Evolutionary conservation across 2,329 filamentous ascomycete species (phyloP).

Genomic region (Cryphonectria carpinicola): DNA sequence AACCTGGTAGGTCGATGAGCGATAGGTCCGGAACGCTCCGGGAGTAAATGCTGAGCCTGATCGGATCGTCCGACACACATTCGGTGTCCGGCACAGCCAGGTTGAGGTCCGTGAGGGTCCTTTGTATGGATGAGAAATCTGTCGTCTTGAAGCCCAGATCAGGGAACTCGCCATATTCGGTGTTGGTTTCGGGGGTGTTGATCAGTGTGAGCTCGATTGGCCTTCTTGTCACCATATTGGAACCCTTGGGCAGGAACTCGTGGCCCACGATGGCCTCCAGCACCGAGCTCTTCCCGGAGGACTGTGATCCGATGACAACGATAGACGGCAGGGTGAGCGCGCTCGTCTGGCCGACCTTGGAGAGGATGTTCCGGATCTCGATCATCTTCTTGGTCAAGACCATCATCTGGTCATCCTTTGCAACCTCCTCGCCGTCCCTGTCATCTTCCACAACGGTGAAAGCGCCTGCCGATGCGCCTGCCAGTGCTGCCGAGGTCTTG

Average conservation of each 20-base stretch:
- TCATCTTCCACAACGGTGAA: conserved; percentile 66
- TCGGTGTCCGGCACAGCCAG: conserved; percentile 86
- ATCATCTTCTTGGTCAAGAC: conserved; percentile 99
- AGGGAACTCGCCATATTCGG: conserved; percentile 96
- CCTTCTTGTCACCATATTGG: conserved; percentile 95
- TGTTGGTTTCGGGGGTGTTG: conserved; percentile 84
- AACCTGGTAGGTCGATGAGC: conserved; percentile 93
- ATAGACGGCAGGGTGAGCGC: conserved; percentile 90
- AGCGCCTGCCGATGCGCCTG: conserved; percentile 68
- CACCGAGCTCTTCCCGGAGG: conserved; percentile 96
- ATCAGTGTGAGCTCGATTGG: conserved; percentile 96
- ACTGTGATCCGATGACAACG: conserved; percentile 98
- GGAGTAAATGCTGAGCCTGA: conserved; percentile 93
- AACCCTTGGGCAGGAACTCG: conserved; percentile 96
- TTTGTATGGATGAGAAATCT: conserved; percentile 90
- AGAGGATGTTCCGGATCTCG: conserved; percentile 90
- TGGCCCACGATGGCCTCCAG: conserved; percentile 96
- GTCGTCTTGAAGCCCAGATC: conserved; percentile 86
- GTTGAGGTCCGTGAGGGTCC: conserved; percentile 93
- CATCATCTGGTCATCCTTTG: conserved; percentile 99
- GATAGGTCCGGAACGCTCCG: conserved; percentile 94
- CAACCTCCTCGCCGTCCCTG: conserved; percentile 65
- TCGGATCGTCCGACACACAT: conserved; percentile 95
- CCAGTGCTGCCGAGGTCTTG: conserved; percentile 59
- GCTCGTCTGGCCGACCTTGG: conserved; percentile 89